Base-by-base conservation (phyloP, 805 yeast genomes). In the Helenozyma baotianmanensis region DNA sequence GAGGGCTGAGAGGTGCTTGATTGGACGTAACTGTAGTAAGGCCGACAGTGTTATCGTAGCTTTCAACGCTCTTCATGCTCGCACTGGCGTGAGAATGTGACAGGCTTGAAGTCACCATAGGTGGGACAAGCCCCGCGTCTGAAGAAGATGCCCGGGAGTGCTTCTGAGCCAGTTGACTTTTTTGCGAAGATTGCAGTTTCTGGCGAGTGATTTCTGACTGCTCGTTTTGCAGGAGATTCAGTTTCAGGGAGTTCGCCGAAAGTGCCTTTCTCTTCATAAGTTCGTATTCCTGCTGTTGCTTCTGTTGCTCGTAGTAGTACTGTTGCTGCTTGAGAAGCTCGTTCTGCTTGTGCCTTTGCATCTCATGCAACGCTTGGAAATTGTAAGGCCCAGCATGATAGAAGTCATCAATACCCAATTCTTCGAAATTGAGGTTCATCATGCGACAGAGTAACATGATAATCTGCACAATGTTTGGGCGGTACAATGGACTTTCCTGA, bases 401-500 rank as follows among this genome's bases (percentile, higher is more conserved):
- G 37, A 69, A 55, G 47, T 73, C 78, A 14, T 61, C 64, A 10
- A 70, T 33, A 5, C 50, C 53, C 12, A 60, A 35, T 2, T 47
- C 42, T 1, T 40, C 43, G 24, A 56, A 60, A n/a, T 68, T 64
- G 30, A 32, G 41, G 5, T 50, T 48, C 39, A 74, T 67, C 36
- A 74, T 64, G 21, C 76, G 76, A 32, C 77, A 59, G 55, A 88
- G 64, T 27, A 76, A 60, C 54, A 82, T 78, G 22, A 88, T 51
- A 1, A 90, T 82, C 58, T 89, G 97, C 44, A 79, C 86, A 12
- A 87, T 78, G 54, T 87, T 89, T 2, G 97, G 97, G 50, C 98
- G 72, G 44, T 73, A 66, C 10, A 75, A 53, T 3, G 97, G 96
- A 46, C 82, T 84, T 37, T 85, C 95, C 42, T 84, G 86, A 24